Evolutionary conservation across 495 filamentous ascomycete species (phyloP).

Genomic region (Penicillium riverlandense): DNA sequence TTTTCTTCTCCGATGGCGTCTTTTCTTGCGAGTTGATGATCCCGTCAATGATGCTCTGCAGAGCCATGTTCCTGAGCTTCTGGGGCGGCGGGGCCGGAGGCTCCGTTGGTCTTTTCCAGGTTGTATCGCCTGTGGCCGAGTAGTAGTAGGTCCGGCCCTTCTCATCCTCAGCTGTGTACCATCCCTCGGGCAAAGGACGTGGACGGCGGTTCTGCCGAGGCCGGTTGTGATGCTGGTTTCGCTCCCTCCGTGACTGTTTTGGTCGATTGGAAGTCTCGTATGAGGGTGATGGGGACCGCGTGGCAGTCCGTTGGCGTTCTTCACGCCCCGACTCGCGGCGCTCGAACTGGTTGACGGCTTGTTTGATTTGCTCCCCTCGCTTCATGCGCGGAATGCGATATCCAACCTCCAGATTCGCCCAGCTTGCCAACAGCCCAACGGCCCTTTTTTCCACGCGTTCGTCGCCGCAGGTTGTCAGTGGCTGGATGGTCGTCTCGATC

Average conservation of each 20-base stretch:
- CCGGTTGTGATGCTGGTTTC: slow-evolving; percentile 50
- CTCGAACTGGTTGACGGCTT: slow-evolving; percentile 52
- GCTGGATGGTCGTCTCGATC: slow-evolving; percentile 77
- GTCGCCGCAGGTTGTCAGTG: slow-evolving; percentile 60
- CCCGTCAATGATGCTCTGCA: slow-evolving; percentile 81
- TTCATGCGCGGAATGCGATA: slow-evolving; percentile 91
- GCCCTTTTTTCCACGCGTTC: slow-evolving; percentile 67
- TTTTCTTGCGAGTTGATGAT: slow-evolving; percentile 64
- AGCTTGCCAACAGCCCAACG: slow-evolving; percentile 67
- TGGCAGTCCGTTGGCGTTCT: slow-evolving; percentile 48
- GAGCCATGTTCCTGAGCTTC: slow-evolving; percentile 60
- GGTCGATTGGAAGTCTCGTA: slow-evolving; percentile 47
- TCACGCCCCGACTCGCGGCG: slow-evolving; percentile 60
- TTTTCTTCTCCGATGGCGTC: slow-evolving; percentile 55
- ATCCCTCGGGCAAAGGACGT: slow-evolving; percentile 64
- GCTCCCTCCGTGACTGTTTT: slow-evolving; percentile 49
- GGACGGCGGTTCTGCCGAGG: slow-evolving; percentile 50
- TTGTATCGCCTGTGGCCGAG: slow-evolving; percentile 62
- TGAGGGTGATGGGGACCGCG: slow-evolving; percentile 44
- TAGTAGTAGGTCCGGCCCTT: slow-evolving; percentile 73
- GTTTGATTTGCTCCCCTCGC: slow-evolving; percentile 46
- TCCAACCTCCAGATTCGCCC: slow-evolving; percentile 84
- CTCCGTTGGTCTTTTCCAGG: slow-evolving; percentile 67
- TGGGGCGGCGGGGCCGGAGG: slow-evolving; percentile 56
- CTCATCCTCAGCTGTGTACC: slow-evolving; percentile 65